Evolutionary conservation across 768 basidiomycete species (phyloP), one percentile per base, ranked within the genome.

Genomic region (Mycena rebaudengoi): DNA sequence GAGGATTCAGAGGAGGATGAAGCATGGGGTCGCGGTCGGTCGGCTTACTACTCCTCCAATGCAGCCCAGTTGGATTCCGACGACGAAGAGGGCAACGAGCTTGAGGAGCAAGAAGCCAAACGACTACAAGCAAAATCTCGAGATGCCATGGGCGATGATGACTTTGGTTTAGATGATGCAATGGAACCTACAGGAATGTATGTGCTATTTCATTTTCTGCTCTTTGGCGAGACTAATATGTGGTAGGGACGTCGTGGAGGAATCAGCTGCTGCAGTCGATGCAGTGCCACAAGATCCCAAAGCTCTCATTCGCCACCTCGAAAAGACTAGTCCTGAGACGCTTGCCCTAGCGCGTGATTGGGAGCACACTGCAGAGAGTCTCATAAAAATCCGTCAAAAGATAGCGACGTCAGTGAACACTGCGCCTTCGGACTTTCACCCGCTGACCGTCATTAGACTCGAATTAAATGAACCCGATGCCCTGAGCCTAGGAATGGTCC

Each of bases 21-120:
- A 75, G 86, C 85, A 1, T 98, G 96, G 96, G 96, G 96, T 11
- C 83, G 80, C 62, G 86, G 88, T 65, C 90, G 90, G 76, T 83
- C 87, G 39, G 90, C 87, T 5, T 98, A 96, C 77, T 97, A 97
- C 73, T 87, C 93, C 4, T 92, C 91, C 5, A 95, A 94, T 74
- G 94, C 92, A 30, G 90, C 83, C 33, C 79, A 92, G 56, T 79
- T 94, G 35, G 93, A 93, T 53, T 91, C 90, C 35, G 92, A 93
- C 68, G 91, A 96, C 66, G 96, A 97, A 70, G 96, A 97, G 75
- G 92, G 88, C 32, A 86, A 92, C 70, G 91, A 92, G 67, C 78
- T 97, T 50, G 95, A 98, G 71, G 94, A 94, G 73, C 88, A 91
- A 72, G 96, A 98, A 75, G 93, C 92, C 7, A 88, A 78, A 68